Evolutionary conservation across 257 asterid species (phyloP), one percentile per base, ranked within the genome.

Genomic region (Lycium barbarum): DNA sequence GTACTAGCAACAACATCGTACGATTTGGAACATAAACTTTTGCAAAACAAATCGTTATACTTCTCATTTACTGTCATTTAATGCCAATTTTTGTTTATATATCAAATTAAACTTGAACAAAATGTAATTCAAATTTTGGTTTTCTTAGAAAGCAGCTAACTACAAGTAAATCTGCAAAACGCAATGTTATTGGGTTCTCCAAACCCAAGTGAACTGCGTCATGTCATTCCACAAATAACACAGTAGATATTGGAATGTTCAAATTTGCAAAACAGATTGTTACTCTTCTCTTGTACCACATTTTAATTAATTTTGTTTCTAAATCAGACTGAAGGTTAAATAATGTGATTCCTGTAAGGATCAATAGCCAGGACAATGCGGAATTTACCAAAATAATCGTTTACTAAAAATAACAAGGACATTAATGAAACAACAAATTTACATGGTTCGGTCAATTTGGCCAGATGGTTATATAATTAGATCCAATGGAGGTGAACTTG

Each of bases 221-320:
- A 71, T 70, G 54, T 9, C 55, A 70, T 40, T 70, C 9, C 79
- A 71, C 5, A 43, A 70, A 70, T 62, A 43, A 33, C 45, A 80
- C 54, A 11, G 36, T 43, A 38, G 72, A 82, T 1, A 18, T 12
- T 83, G 55, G 17, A 71, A 71, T 18, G 35, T 5, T 4, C 57
- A 71, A 71, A 43, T 71, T 71, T 40, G 76, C 35, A 2, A 11
- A n/a, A 45, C 3, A 73, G 18, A 3, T 45, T 6, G 35, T 47
- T 72, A 45, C 11, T 73, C 59, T 73, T 73, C 59, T n/a, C 40
- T 73, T 73, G 59, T 20, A 47, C 57, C 59, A 73, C 40, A 73
- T 45, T 73, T 20, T 45, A 20, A 45, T 49, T n/a, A n/a, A n/a
- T 20, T 73, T 73, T 73, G 2, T 45, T 13, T 45, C 59, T 45